Base-by-base conservation (phyloP, 257 asterid species). In the Coffea canephora region DNA sequence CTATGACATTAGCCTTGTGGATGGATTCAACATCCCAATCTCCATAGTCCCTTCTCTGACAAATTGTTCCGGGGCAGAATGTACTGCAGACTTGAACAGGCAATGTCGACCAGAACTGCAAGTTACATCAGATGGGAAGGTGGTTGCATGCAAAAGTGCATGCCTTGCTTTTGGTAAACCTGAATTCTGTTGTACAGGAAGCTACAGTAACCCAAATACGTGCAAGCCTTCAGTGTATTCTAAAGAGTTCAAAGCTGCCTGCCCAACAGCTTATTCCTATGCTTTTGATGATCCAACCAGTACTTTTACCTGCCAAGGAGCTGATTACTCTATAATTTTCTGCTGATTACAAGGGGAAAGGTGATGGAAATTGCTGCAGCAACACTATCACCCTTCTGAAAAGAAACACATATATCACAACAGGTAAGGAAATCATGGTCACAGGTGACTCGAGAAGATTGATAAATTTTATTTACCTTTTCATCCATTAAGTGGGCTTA, bases 1-100 rank as follows among this genome's bases (percentile, higher is more conserved):
- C 73, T 92, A 92, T n/a, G 97, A 92, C 52, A 91, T 91, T 52
- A 92, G 96, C 85, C 84, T 83, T 3, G 91, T 90, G 3, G 93
- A 88, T 68, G 97, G 93, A 36, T 87, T 80, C 79, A 92, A 92
- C 69, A 21, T 87, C 45, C 88, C 86, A 0, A 68, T 92, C 13
- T 86, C 93, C n/a, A 57, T 88, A 8, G 57, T 79, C 52, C 93
- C 96, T 19, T 76, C 77, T 6, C 89, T 86, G 19, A 55, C 8
- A 2, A 80, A 83, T 73, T 92, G 97, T 50, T 50, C 87, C 0
- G 77, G 85, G 18, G 90, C 87, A 45, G 71, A 77, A 13, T 93
- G 95, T 62, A 62, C 13, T 23, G 18, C 85, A 7, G 81, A 89
- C 75, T 16, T 90, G 87, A 90, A 89, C 83, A 34, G 15, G 54